Conservation (phyloP, 1,139 yeast species). For the Pneumocystis murina region DNA sequence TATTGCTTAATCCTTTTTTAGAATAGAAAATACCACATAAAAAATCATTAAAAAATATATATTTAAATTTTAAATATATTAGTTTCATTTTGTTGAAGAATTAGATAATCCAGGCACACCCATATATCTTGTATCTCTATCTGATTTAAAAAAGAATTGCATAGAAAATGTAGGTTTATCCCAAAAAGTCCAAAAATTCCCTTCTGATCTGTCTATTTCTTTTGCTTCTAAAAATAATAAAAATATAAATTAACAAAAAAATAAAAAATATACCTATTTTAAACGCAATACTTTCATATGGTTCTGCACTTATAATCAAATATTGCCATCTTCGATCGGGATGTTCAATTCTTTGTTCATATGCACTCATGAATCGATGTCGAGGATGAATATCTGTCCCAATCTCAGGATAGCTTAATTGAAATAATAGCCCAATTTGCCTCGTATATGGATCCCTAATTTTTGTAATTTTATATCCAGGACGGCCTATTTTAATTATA, state of each 20-base stretch:
- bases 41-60: too few species aligned
- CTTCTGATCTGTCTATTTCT: conserved; percentile 36
- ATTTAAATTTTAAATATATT: neutral
- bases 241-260: neutral
- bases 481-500: conserved; percentile 54
- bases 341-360: conserved; percentile 42
- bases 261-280: conserved; percentile 31
- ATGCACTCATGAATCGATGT: conserved; percentile 59
- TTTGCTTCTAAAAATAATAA: conserved; percentile 26
- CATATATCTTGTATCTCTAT: conserved; percentile 12
- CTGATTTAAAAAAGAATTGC: conserved; percentile 43
- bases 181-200: conserved; percentile 51
- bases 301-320: conserved; percentile 65
- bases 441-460: conserved; percentile 44
- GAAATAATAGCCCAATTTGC: conserved; percentile 48
- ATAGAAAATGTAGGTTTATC: conserved; percentile 55
- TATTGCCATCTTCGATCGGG: conserved; percentile 40
- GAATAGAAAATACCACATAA: neutral
- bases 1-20: too few species aligned
- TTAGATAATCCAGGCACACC: conserved; percentile 10
- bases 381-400: conserved; percentile 36
- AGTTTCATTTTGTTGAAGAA: neutral
- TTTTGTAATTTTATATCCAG: conserved; percentile 52
- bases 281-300: conserved; percentile 62
- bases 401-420: conserved; percentile 41